phyloP scores from a whole-genome alignment of 345 rosid species.

The Syzygium grande region DNA sequence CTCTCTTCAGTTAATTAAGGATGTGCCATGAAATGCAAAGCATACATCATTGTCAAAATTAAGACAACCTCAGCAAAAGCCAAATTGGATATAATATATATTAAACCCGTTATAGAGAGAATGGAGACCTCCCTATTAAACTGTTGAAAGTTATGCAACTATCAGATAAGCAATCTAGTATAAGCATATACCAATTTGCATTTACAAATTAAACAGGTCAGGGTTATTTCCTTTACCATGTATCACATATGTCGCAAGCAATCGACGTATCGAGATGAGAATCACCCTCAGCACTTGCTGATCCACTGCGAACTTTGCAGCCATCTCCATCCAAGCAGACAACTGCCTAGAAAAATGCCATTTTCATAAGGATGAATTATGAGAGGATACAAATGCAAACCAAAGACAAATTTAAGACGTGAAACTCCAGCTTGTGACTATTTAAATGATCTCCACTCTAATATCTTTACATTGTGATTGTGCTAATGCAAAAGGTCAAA shows the following conservation, averaged over 20 bases:
- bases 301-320: constrained; percentile 69
- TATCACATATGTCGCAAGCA: constrained; percentile 97
- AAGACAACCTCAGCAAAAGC: not conserved
- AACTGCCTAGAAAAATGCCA: constrained; percentile 75
- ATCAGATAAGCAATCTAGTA: not conserved
- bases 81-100: not conserved
- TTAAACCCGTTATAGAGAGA: not conserved
- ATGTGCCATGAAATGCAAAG: not conserved
- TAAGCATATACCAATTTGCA: not conserved
- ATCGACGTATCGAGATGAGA: constrained; percentile 84
- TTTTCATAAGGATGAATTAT: constrained; percentile 2
- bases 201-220: not conserved
- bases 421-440: not conserved
- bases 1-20: not conserved
- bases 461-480: not conserved
- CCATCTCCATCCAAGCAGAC: constrained; percentile 94
- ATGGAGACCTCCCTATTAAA: not conserved
- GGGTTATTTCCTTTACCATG: constrained; percentile 45
- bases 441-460: not conserved
- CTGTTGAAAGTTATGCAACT: not conserved
- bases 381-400: not conserved
- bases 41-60: not conserved
- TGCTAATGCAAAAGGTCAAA: not conserved
- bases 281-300: constrained; percentile 42
- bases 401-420: not conserved